Evolutionary conservation across 2,329 filamentous ascomycete species (phyloP).

Genomic region (Arthrobotrys entomopaga): DNA sequence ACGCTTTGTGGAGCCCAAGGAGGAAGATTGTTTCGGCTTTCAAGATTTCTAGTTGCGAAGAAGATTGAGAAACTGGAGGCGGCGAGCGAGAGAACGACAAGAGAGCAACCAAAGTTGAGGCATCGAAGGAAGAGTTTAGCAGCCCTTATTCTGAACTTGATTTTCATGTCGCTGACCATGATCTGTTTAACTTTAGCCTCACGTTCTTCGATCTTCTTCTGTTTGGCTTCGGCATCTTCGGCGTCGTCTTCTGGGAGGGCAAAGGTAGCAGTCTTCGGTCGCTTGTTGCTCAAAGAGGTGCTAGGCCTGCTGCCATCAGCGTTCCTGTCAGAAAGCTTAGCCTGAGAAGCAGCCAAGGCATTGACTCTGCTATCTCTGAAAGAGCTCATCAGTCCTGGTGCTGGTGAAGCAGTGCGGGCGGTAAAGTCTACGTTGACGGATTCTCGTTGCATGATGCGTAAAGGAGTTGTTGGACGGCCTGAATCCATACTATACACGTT

Average conservation of each 20-base stretch:
- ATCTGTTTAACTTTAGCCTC: constrained; percentile 61
- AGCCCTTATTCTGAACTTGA: constrained; percentile 78
- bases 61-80: constrained; percentile 91
- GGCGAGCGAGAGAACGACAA: constrained; percentile 92
- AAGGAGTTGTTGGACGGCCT: constrained; percentile 41
- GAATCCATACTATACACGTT: constrained; percentile 33
- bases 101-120: constrained; percentile 95
- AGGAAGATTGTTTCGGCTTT: constrained; percentile 80
- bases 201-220: constrained; percentile 11
- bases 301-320: constrained; percentile 73
- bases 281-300: constrained; percentile 67
- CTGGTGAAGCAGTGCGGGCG: constrained; percentile 19
- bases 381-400: constrained; percentile 30
- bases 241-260: constrained; percentile 87
- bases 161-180: constrained; percentile 71
- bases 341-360: constrained; percentile 83
- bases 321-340: constrained; percentile 67
- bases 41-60: constrained; percentile 81
- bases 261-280: constrained; percentile 81
- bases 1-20: constrained; percentile 83
- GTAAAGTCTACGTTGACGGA: constrained; percentile 34
- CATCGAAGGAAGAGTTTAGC: constrained; percentile 95
- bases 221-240: constrained; percentile 68
- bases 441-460: constrained; percentile 46
- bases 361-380: constrained; percentile 65